Percentiles rank a stretch among this genome's conserved stretches.
These are phyloP conservation scores for Alternaria tenuissima DNA, from an alignment of 2,329 filamentous ascomycete genomes.

Conservation along the genomic window DNA sequence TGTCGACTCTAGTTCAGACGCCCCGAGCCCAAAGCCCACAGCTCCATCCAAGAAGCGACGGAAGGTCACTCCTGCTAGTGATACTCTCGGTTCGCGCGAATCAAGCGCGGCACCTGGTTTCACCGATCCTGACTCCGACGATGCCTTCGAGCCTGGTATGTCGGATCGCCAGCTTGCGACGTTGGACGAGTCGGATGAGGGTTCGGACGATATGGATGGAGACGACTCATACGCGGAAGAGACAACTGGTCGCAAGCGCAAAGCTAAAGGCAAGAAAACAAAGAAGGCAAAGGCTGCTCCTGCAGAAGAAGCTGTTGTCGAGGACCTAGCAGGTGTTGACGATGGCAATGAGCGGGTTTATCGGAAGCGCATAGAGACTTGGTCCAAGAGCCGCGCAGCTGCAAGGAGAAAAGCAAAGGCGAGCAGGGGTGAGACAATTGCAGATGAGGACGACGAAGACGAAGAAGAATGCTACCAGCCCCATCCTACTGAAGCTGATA, in stretches of 20 bases:
- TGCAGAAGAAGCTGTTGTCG: constrained; percentile 46
- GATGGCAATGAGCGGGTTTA: constrained; percentile 90
- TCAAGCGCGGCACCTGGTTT: constrained; percentile 28
- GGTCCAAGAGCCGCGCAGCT: constrained; percentile 71
- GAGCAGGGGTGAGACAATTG: constrained; percentile 35
- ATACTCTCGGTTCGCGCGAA: constrained; percentile 22
- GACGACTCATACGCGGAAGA: constrained; percentile 52
- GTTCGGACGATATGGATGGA: constrained; percentile 44
- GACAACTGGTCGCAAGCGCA: constrained; percentile 52
- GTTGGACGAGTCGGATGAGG: constrained; percentile 50
- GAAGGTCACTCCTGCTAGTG: constrained; percentile 29
- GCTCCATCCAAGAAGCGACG: constrained; percentile 53
- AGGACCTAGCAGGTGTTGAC: constrained; percentile 73
- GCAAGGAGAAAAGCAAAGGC: constrained; percentile 62
- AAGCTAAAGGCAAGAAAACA: constrained; percentile 38
- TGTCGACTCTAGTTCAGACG: constrained; percentile 38
- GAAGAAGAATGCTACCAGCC: constrained; percentile 82
- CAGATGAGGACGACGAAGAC: constrained; percentile 54
- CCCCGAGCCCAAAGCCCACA: constrained; percentile 38
- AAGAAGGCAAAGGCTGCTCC: constrained; percentile 33
- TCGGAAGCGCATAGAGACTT: constrained; percentile 75
- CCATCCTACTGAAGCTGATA: constrained; percentile 82
- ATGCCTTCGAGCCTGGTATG: constrained; percentile 52
- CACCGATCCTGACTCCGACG: constrained; percentile 50
- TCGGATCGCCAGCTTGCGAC: constrained; percentile 52